Evolutionary conservation across 345 rosid species (phyloP), one percentile per base, ranked within the genome.

Genomic region (Orychophragmus violaceus): DNA sequence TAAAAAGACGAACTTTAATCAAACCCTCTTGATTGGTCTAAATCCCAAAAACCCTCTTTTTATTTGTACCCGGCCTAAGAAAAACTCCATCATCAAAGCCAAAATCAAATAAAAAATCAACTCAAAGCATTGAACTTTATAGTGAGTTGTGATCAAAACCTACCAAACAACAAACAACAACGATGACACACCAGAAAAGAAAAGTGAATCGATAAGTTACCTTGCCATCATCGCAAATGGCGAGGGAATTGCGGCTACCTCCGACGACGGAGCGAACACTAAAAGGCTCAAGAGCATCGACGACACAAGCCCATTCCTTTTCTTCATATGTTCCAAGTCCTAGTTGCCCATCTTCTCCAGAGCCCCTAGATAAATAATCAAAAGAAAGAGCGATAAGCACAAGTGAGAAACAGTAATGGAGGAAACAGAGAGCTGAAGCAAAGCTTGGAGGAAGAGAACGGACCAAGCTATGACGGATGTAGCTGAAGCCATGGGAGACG

Each of bases 211-310:
- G 60, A 30, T 9, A 2, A 19, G 16, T 11, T 42, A 95, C 99
- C 96, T 86, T 86, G 78, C 98, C 99, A 60, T 86, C 95, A 51
- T 87, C 90, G 62, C 96, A 89, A 71, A 95, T 95, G 79, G 99
- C 94, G 69, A 95, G 98, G 58, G 99, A 95, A 82, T 91, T 91
- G 25, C 98, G 92, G 73, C 98, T 91, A 13, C 99, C 98, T 30
- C 91, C 96, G 45, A 95, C 98, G 37, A 95, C 89, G 18, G 96
- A 95, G 71, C 85, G 85, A 39, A 95, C 94, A 11, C 66, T 63
- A 62, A 70, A 74, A 46, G 87, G 80, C 66, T 89, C 81, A 10
- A 91, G 90, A 76, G 94, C 88, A 49, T 82, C 70, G 49, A 95
- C 81, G 45, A 74, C 84, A 69, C 83, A 85, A 60, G 86, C 94